These are phyloP conservation scores for Tolypocladium ophioglossoides DNA, from an alignment of 2,329 filamentous ascomycete species.

Conservation along the genomic window DNA sequence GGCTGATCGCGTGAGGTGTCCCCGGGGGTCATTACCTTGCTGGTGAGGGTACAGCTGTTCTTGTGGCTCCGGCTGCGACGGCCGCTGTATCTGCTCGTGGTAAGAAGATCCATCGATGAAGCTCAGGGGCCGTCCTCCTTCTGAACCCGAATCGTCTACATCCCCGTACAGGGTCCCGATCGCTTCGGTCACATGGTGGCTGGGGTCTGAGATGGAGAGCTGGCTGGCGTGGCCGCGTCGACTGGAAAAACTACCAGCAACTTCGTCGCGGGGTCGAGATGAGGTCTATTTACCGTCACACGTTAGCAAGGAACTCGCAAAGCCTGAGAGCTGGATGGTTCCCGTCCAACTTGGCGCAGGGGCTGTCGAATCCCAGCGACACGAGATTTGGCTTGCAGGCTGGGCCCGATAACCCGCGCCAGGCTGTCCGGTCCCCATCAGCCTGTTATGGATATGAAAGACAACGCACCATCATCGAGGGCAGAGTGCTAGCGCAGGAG, in stretches of 20 bases:
- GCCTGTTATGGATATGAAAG: neutral
- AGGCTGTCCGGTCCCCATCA: neutral
- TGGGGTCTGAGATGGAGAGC: constrained; percentile 71
- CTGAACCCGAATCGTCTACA: constrained; percentile 51
- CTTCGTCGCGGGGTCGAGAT: constrained; percentile 43
- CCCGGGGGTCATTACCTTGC: constrained; percentile 25
- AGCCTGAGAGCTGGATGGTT: neutral
- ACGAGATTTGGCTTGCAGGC: neutral
- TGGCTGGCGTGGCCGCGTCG: constrained; percentile 48
- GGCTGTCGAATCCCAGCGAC: neutral
- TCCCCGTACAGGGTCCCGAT: constrained; percentile 87
- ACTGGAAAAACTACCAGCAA: constrained; percentile 45
- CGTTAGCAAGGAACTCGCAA: neutral
- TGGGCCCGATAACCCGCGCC: neutral
- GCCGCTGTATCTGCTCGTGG: constrained; percentile 36
- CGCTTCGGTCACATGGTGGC: constrained; percentile 87
- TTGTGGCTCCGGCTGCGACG: constrained; percentile 8
- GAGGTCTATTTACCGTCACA: constrained; percentile 35
- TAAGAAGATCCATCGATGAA: constrained; percentile 52
- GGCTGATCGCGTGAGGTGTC: constrained; percentile 31
- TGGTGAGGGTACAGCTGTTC: constrained; percentile 16
- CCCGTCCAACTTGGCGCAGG: neutral
- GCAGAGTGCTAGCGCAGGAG: constrained; percentile 23
- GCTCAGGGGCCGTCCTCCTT: constrained; percentile 56
- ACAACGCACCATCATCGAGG: constrained; percentile 40